phyloP scores from a whole-genome alignment of 805 yeast species.

The Barnettozyma sucrosica region DNA sequence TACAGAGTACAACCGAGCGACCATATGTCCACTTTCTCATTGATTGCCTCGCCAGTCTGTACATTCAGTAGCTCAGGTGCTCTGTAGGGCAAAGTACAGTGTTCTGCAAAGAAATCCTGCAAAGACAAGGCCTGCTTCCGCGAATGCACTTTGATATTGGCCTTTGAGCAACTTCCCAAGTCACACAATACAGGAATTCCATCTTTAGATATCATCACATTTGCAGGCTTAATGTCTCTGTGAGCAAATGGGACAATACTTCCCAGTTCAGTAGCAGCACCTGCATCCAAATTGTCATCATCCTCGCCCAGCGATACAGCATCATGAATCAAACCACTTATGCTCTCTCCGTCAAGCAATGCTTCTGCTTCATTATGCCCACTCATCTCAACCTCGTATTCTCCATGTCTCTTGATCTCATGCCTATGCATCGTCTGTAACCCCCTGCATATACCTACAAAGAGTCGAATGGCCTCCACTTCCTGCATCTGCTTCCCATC shows the following conservation, averaged over 20 bases:
- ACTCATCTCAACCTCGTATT: slow-evolving; percentile 9
- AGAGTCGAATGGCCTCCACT: slow-evolving; percentile 52
- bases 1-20: slow-evolving; percentile 82
- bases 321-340: slow-evolving; percentile 28
- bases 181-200: slow-evolving; percentile 79
- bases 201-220: slow-evolving; percentile 70
- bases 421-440: slow-evolving; percentile 62
- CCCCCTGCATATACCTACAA: slow-evolving; percentile 70
- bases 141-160: slow-evolving; percentile 46
- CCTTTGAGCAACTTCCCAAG: slow-evolving; percentile 71
- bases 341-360: slow-evolving; percentile 19
- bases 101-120: slow-evolving; percentile 78
- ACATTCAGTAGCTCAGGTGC: slow-evolving; percentile 90
- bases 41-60: slow-evolving; percentile 54
- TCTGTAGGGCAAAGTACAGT: slow-evolving; percentile 79
- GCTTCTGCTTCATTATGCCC: slow-evolving; percentile 20
- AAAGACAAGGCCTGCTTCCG: slow-evolving; percentile 69
- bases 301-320: slow-evolving; percentile 14
- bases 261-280: slow-evolving; percentile 39
- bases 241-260: slow-evolving; percentile 73
- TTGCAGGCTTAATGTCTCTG: slow-evolving; percentile 85
- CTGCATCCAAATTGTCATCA: slow-evolving; percentile 1
- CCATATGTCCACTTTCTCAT: slow-evolving; percentile 85
- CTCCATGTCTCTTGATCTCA: slow-evolving; percentile 5
- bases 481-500: slow-evolving; percentile 51